Evolutionary conservation across 805 yeast genomes (phyloP), one percentile per base, ranked within the genome.

Genomic region (Hermanozyma aechmeae): DNA sequence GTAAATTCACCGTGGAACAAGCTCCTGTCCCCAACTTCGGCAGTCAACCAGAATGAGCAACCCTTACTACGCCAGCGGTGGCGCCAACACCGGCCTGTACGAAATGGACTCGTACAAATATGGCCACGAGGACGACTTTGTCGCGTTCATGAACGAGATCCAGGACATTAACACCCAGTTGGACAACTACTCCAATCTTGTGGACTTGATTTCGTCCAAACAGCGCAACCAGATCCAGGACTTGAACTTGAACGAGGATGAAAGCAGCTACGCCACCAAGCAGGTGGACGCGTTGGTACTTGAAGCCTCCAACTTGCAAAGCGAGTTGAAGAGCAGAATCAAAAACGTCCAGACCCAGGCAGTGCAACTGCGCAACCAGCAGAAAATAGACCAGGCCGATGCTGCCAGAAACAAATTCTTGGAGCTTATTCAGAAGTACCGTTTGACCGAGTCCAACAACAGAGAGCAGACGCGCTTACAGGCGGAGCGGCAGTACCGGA

Each of bases 401-500:
- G 80, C 80, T 49, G 71, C 80, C 32, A 81, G 93, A 65, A 77
- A 76, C 48, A 76, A 80, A 51, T 92, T 92, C 53, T 73, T 87
- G 69, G 74, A 76, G 39, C 71, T 80, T 34, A 89, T 92, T 50
- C 92, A 85, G 56, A 85, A 76, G 51, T 85, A 83, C 62, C 76
- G 93, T 56, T 70, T 76, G 46, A 73, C 83, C 40, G 97, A 92
- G 58, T 85, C 84, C 37, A 74, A 79, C 46, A 86, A 83, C 65
- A 73, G 86, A 42, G 86, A 80, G 53, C 76, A 79, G 46, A 84
- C 83, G 54, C 77, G 80, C 53, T 74, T 75, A 37, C 94, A 83
- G 50, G 95, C 96, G 28, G 87, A 79, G 47, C 77, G 95, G 56
- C 97, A 89, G 68, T 87, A 80, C 64, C 77, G 76, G 51, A 83